Evolutionary conservation across 345 rosid species (phyloP).

Genomic region (Gossypium anomalum): DNA sequence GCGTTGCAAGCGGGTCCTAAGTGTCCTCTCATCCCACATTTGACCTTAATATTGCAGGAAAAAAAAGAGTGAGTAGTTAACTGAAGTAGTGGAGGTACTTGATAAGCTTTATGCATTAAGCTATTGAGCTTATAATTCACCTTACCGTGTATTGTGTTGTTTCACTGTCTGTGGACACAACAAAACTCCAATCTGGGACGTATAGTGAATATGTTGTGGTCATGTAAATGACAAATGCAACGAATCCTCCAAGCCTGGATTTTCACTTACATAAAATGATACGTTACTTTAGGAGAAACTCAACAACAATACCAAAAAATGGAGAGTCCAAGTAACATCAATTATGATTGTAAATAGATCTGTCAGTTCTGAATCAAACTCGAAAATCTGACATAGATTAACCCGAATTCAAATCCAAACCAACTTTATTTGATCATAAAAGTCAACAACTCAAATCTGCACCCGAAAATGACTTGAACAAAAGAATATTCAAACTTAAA

Average conservation of each 20-base stretch:
- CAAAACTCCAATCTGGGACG: conserved; percentile 66
- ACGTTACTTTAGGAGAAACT: background rate
- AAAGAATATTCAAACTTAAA: too few species aligned
- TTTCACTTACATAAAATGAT: background rate
- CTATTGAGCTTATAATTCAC: too few species aligned
- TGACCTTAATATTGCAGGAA: conserved; percentile 34
- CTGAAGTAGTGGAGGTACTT: background rate
- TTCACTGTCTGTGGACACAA: background rate
- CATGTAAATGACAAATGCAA: conserved; percentile 52
- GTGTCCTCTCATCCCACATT: conserved; percentile 71
- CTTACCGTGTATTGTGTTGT: conserved; percentile 37
- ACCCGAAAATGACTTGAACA: too few species aligned
- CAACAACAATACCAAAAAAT: background rate
- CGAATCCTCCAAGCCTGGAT: conserved; percentile 48
- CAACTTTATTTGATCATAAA: too few species aligned
- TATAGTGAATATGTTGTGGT: conserved; percentile 42
- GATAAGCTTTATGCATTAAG: background rate
- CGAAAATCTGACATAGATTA: too few species aligned
- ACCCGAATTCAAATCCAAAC: too few species aligned
- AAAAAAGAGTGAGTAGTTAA: background rate
- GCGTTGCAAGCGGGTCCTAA: conserved; percentile 71
- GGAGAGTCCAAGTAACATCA: background rate
- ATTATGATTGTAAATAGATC: background rate
- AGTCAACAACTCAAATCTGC: too few species aligned
- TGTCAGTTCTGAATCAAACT: too few species aligned